Percentiles rank a stretch among this genome's conserved stretches.
Evolutionary conservation across 139 green algal species (phyloP).

Genomic region (Chlorella sorokiniana): DNA sequence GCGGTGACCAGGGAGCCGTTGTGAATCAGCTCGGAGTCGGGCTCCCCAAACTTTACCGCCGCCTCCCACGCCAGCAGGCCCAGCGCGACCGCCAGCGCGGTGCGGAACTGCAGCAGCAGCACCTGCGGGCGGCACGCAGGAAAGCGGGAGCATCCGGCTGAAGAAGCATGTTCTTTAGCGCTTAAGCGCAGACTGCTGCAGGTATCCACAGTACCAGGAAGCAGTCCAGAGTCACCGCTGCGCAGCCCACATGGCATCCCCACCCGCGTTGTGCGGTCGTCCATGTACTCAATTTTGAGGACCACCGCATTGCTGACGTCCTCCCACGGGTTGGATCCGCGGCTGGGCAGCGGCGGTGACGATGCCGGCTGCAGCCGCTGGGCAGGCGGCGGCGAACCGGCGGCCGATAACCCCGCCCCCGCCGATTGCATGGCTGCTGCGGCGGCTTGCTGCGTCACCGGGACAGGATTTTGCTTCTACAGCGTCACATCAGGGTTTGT

Average conservation of each 20-base stretch:
- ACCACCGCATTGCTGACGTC: neutral
- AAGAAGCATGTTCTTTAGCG: neutral
- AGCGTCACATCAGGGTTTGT: too few relatives aligned
- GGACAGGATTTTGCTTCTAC: too few relatives aligned
- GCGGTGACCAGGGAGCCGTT: neutral
- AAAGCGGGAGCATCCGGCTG: too few relatives aligned
- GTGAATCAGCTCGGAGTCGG: neutral
- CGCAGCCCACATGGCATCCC: neutral
- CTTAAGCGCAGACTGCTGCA: neutral
- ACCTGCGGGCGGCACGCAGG: neutral
- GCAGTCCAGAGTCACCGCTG: neutral
- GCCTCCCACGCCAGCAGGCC: constrained; percentile 16
- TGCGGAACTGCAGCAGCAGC: constrained; percentile 16
- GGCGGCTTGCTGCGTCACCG: neutral
- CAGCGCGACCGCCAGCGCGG: neutral
- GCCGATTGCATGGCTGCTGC: too few relatives aligned
- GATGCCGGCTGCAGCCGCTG: neutral
- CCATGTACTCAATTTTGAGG: constrained; percentile 13
- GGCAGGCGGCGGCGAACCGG: neutral
- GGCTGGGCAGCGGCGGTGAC: neutral
- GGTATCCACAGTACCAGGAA: neutral
- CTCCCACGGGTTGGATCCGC: neutral
- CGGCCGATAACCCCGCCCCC: too few relatives aligned
- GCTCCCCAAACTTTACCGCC: neutral
- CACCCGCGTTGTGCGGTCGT: constrained; percentile 3